Conservation (phyloP, 192 early-diverging fungal species). For the Umbelopsis ramanniana region DNA sequence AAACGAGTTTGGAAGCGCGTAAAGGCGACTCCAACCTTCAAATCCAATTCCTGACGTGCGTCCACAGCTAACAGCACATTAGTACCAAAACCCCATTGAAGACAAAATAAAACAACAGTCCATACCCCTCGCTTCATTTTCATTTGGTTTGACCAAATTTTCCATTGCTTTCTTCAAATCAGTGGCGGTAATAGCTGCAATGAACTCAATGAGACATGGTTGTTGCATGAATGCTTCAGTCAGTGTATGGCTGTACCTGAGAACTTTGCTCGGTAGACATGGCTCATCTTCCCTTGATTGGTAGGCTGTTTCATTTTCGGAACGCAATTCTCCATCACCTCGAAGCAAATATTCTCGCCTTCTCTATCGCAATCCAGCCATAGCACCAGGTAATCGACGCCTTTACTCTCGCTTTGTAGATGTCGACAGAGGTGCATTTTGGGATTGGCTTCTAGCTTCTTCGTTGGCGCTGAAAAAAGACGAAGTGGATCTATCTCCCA, state of each 20-base stretch:
- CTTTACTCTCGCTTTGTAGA: slow-evolving; percentile 48
- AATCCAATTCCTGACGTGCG: slow-evolving; percentile 56
- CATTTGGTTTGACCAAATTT: slow-evolving; percentile 52
- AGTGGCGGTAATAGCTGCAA: slow-evolving; percentile 39
- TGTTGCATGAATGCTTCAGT: too few relatives aligned
- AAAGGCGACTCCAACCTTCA: slow-evolving; percentile 52
- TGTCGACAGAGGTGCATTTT: slow-evolving; percentile 49
- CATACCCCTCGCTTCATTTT: slow-evolving; percentile 53
- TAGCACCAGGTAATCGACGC: slow-evolving; percentile 48
- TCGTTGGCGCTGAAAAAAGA: slow-evolving; percentile 48
- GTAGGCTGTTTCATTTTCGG: slow-evolving; percentile 36
- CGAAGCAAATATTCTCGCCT: slow-evolving; percentile 60
- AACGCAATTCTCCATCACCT: slow-evolving; percentile 47
- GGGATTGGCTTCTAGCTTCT: slow-evolving; percentile 52
- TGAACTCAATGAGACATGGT: neutral
- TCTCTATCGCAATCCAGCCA: slow-evolving; percentile 62
- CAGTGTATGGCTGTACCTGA: slow-evolving; percentile 30
- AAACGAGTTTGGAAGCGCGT: slow-evolving; percentile 54
- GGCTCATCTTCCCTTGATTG: slow-evolving; percentile 30
- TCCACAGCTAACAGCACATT: slow-evolving; percentile 44
- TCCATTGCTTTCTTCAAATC: slow-evolving; percentile 52
- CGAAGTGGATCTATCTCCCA: slow-evolving; percentile 52
- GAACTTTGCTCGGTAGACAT: slow-evolving; percentile 42
- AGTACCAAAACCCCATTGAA: neutral
- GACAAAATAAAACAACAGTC: neutral